phyloP scores from a whole-genome alignment of 106 monocot genomes.

The Dendrobium chrysotoxum region DNA sequence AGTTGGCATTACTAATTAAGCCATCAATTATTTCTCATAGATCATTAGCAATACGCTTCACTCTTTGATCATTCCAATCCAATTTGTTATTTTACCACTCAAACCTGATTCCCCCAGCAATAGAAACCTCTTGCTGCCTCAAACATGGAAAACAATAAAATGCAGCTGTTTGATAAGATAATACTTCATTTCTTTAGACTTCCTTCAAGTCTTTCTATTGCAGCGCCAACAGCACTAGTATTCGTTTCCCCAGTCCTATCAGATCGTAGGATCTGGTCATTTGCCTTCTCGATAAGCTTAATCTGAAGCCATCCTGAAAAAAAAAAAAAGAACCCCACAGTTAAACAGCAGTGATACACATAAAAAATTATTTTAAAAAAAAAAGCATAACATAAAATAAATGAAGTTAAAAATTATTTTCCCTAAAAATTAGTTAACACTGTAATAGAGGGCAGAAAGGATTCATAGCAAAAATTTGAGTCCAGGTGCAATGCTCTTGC shows the following conservation, averaged over 20 bases:
- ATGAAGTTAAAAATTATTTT: neutral
- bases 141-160: neutral
- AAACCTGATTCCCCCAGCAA: neutral
- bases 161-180: slow-evolving; percentile 1
- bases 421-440: neutral
- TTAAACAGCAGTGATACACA: neutral
- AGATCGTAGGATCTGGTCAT: slow-evolving; percentile 24
- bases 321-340: neutral
- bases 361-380: neutral
- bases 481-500: neutral
- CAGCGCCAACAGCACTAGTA: slow-evolving; percentile 61
- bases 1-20: too few relatives aligned
- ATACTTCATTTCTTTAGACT: slow-evolving; percentile 33
- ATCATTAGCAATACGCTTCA: too few relatives aligned
- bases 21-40: too few relatives aligned
- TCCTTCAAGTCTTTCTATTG: slow-evolving; percentile 75
- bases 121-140: neutral
- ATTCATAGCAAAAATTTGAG: neutral
- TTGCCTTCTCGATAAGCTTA: slow-evolving; percentile 64
- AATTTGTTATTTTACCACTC: too few relatives aligned
- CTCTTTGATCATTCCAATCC: too few relatives aligned
- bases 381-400: neutral
- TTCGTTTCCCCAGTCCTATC: slow-evolving; percentile 16
- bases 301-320: slow-evolving; percentile 65
- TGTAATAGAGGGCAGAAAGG: neutral